Base-by-base conservation (phyloP, 2,329 filamentous ascomycete species). In the Fusarium armeniacum region DNA sequence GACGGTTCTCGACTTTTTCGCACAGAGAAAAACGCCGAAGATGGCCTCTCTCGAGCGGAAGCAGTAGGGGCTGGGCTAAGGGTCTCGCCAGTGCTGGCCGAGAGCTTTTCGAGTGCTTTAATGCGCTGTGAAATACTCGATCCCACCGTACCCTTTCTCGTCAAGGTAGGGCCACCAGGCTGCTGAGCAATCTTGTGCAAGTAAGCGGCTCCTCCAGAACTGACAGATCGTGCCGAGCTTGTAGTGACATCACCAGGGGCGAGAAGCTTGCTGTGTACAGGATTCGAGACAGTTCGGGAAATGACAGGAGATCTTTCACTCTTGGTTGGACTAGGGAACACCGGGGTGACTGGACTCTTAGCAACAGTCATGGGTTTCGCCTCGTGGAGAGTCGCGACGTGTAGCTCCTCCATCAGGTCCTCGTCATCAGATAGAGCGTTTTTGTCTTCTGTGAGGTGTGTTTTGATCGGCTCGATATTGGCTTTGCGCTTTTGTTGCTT, bases 61-160 rank as follows among this genome's bases (percentile, higher is more conserved):
- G 71, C 26, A 33, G 63, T 45, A 28, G 51, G 43, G 15, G 35
- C 45, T 38, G 63, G 63, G 22, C 47, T 50, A 20, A 44, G 55
- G 12, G 69, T 61, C 38, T 80, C 79, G 6, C 65, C 73, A 12
- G 72, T 66, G 58, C 76, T 67, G 12, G 85, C 80, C 62, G 90
- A 86, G 70, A 96, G 86, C 78, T 93, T 94, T 77, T 97, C 93
- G 55, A 99, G 84, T 9, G 94, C 94, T 79, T 97, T 97, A 78
- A 98, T 98, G 43, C 96, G 91, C 78, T 95, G 93, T 5, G 95
- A 97, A 65, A 99, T 98, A 72, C 93, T 94, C 11, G 92, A 94
- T 10, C 93, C 94, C 26, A 98, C 87, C 74, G 93, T 96, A 70
- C 90, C 86, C 78, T 94, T 97, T 58, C 77, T 79, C 47, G 85